phyloP scores from a whole-genome alignment of 164 flowering plant genomes.

The Vitis labrusca region DNA sequence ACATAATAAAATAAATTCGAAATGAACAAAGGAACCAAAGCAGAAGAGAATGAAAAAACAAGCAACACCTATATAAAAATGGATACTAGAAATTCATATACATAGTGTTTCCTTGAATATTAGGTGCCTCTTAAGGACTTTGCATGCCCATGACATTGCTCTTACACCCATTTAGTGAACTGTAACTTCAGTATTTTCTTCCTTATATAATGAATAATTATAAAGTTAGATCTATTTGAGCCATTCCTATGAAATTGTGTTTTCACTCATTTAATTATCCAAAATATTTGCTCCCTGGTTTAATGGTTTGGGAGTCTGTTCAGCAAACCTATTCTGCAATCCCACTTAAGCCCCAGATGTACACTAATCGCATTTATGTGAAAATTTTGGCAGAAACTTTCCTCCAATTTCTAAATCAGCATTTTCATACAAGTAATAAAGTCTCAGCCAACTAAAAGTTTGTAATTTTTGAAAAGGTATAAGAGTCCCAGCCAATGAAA shows the following conservation, averaged over 20 bases:
- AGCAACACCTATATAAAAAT: not conserved
- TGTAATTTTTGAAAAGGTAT: not conserved
- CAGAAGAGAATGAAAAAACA: not conserved
- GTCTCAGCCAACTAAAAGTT: not conserved
- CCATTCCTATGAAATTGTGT: too few relatives aligned
- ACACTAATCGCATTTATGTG: too few relatives aligned
- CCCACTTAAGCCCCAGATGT: not conserved
- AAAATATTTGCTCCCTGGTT: too few relatives aligned
- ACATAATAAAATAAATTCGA: conserved; percentile 15
- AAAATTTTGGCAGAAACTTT: not conserved
- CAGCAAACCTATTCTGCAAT: not conserved
- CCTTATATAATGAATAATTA: not conserved
- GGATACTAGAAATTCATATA: too few relatives aligned
- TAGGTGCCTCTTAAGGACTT: not conserved
- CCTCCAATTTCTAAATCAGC: not conserved
- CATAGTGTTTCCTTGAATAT: not conserved
- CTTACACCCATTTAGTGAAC: too few relatives aligned
- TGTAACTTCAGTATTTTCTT: not conserved
- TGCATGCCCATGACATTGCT: not conserved
- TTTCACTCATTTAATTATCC: too few relatives aligned
- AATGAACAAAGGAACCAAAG: not conserved
- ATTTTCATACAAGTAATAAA: too few relatives aligned
- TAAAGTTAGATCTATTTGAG: not conserved
- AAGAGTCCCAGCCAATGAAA: too few relatives aligned
- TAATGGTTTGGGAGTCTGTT: not conserved